These are phyloP conservation scores for Dipodascus geniculatus DNA, from an alignment of 805 yeast species.

Conservation along the genomic window DNA sequence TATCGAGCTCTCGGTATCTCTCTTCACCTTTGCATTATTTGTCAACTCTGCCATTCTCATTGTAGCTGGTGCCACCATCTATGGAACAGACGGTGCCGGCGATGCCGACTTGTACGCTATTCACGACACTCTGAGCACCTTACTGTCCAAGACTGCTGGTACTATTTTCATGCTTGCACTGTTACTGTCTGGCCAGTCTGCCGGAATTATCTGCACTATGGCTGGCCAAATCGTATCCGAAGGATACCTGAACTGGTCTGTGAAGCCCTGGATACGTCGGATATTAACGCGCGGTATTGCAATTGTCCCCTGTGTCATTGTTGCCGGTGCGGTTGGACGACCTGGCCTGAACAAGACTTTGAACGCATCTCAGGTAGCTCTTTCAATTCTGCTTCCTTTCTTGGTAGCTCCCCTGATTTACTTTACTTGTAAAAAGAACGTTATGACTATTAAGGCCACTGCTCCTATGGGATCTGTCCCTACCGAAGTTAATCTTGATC, in stretches of 20 bases:
- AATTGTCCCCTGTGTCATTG: conserved; percentile 67
- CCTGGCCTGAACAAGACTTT: conserved; percentile 60
- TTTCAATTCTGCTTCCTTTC: conserved; percentile 74
- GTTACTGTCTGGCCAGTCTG: conserved; percentile 76
- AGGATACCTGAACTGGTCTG: conserved; percentile 75
- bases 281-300: conserved; percentile 67
- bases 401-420: conserved; percentile 76
- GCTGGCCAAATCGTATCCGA: conserved; percentile 90
- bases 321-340: conserved; percentile 62
- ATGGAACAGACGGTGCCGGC: conserved; percentile 37
- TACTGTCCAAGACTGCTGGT: conserved; percentile 68
- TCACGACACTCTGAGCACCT: conserved; percentile 46
- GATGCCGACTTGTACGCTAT: conserved; percentile 78
- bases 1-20: conserved; percentile 54
- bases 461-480: conserved; percentile 22
- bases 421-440: conserved; percentile 57
- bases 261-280: conserved; percentile 73
- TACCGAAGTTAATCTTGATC: conserved; percentile 12
- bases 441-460: conserved; percentile 38
- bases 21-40: conserved; percentile 72
- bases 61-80: conserved; percentile 1
- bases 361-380: conserved; percentile 76
- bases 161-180: conserved; percentile 76
- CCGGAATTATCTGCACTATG: conserved; percentile 87
- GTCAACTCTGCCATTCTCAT: conserved; percentile 49